Base-by-base conservation (phyloP, 2,329 filamentous ascomycete species). In the Calonectria naviculata region DNA sequence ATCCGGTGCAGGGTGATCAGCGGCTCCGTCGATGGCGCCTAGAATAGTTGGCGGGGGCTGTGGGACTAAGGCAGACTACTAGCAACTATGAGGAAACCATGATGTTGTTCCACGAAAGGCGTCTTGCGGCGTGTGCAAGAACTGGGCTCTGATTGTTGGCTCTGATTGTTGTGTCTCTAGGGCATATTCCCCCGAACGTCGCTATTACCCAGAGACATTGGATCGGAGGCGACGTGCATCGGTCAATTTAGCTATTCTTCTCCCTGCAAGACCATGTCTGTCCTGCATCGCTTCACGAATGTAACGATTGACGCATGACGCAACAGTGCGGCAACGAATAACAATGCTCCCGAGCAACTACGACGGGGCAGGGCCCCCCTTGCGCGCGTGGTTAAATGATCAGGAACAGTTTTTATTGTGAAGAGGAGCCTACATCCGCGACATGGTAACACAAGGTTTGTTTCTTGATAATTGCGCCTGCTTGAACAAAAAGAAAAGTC, bases 271-370 rank as follows among this genome's bases (percentile, higher is more conserved):
- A 36, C 31, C 44, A 70, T 67, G 52, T 64, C 65, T 67, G 52
- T 64, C 65, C 61, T 34, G 36, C 31, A 42, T 56, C 52, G 66
- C 58, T 65, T 56, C 12, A 58, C n/a, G 41, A 26, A 67, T 65
- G 67, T 21, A 64, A 71, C 75, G 68, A 74, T 74, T 68, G 67
- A 56, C 44, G 64, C 65, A 78, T 77, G 72, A 77, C 75, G 74
- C 66, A 68, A 67, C 42, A 38, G 34, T 60, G 28, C 56, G 49
- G 31, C 29, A 46, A 64, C 60, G 44, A 68, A 56, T 42, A n/a
- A 34, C 54, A 42, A 64, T 58, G 31, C 31, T 58, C 52, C 52
- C 31, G 31, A 58, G 52, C 52, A 58, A 58, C 52, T 26, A 38
- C 52, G 31, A 58, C 19, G 29, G n/a, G 15, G 21, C 52, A 58